phyloP scores from a whole-genome alignment of 345 rosid species.

The Arabis hirsuta region DNA sequence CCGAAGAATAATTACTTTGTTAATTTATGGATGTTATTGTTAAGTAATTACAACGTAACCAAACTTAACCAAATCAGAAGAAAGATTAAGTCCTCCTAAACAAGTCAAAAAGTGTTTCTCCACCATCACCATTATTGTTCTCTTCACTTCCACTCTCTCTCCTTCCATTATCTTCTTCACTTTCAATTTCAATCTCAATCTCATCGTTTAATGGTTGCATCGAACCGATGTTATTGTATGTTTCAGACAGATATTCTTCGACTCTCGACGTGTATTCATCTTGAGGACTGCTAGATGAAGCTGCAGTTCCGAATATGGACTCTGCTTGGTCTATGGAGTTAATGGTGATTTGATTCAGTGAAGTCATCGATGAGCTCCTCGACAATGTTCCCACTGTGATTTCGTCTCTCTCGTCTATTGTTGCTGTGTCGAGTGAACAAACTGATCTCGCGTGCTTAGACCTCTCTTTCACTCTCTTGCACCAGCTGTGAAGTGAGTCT shows the following conservation, averaged over 20 bases:
- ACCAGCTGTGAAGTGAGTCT: conserved; percentile 95
- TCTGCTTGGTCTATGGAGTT: conserved; percentile 59
- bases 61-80: conserved; percentile 6
- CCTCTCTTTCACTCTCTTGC: conserved; percentile 77
- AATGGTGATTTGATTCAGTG: conserved; percentile 66
- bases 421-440: conserved; percentile 72
- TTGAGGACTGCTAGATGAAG: conserved; percentile 39
- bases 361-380: conserved; percentile 66
- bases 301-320: conserved; percentile 50
- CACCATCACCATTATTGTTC: conserved; percentile 40
- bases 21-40: not conserved
- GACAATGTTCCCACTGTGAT: conserved; percentile 79
- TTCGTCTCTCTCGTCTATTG: conserved; percentile 79
- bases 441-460: conserved; percentile 74
- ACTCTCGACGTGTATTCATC: conserved; percentile 56
- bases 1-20: not conserved
- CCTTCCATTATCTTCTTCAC: conserved; percentile 49
- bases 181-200: conserved; percentile 45
- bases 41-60: conserved; percentile 29
- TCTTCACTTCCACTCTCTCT: conserved; percentile 37
- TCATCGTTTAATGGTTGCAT: conserved; percentile 45
- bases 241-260: conserved; percentile 62
- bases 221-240: conserved; percentile 47
- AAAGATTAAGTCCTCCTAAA: conserved; percentile 53
- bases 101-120: conserved; percentile 63